A percentile compares a stretch with the other conserved stretches of the same genome.
Conservation (phyloP, 352 stramenopile species). For the Pythium scleroteichum region DNA sequence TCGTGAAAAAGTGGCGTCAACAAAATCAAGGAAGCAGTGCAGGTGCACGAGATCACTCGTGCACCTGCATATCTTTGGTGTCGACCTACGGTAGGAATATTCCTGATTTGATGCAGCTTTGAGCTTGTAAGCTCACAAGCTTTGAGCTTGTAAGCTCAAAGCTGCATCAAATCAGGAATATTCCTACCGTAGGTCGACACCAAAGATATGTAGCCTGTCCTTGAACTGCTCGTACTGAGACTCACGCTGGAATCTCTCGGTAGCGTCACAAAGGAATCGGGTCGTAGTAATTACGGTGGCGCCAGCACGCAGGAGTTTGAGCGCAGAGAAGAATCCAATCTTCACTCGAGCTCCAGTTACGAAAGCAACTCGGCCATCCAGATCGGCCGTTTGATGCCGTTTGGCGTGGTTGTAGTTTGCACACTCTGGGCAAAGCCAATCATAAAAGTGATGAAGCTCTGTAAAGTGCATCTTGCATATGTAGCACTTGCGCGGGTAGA, state of each 20-base stretch:
- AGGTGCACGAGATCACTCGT: conserved; percentile 91
- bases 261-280: conserved; percentile 92
- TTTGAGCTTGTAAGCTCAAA: not conserved
- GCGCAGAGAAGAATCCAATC: conserved; percentile 92
- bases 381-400: conserved; percentile 86
- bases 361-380: conserved; percentile 88
- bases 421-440: conserved; percentile 92
- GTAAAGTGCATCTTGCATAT: conserved; percentile 93
- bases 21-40: conserved; percentile 91
- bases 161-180: not conserved
- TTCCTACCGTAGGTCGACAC: conserved; percentile 87
- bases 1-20: conserved; percentile 74
- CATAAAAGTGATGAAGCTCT: conserved; percentile 94
- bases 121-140: not conserved
- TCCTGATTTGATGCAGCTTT: not conserved
- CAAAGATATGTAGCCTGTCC: conserved; percentile 92
- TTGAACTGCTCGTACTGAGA: conserved; percentile 92
- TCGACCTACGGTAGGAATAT: conserved; percentile 80
- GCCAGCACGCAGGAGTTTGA: conserved; percentile 93
- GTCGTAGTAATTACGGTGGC: conserved; percentile 93
- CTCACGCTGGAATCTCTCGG: conserved; percentile 86
- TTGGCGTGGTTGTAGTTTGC: conserved; percentile 93
- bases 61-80: conserved; percentile 91
- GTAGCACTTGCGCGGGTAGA: conserved; percentile 92
- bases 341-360: conserved; percentile 96